phyloP scores from a whole-genome alignment of 2,329 filamentous ascomycete genomes.

The Pseudofabraea citricarpa region DNA sequence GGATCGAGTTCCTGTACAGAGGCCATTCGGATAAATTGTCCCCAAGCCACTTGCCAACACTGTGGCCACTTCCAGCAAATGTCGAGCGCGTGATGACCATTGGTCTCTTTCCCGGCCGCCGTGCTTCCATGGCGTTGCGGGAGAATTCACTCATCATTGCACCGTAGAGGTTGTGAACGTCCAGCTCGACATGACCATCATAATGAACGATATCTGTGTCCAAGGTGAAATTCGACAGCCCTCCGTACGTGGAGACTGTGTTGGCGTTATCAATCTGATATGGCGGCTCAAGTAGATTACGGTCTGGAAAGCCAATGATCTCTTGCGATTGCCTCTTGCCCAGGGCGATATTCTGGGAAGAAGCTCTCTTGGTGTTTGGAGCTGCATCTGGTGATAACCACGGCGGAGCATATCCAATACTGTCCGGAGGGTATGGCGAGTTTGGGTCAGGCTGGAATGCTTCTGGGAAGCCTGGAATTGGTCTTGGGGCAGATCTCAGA shows the following conservation, averaged over 20 bases:
- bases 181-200: constrained; percentile 64
- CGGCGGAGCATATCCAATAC: too few relatives aligned
- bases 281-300: constrained; percentile 59
- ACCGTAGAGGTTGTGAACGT: constrained; percentile 75
- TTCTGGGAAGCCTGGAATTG: constrained; percentile 63
- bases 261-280: constrained; percentile 64
- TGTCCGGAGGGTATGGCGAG: too few relatives aligned
- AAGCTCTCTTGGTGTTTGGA: too few relatives aligned
- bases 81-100: constrained; percentile 73
- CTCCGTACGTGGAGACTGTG: constrained; percentile 42
- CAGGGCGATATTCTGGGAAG: too few relatives aligned
- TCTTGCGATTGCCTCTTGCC: constrained; percentile 32
- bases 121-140: constrained; percentile 58
- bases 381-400: too few relatives aligned
- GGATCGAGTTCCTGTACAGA: constrained; percentile 54
- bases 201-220: constrained; percentile 64
- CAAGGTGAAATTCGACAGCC: constrained; percentile 54
- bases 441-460: constrained; percentile 62
- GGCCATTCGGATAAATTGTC: constrained; percentile 55
- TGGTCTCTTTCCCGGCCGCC: constrained; percentile 60
- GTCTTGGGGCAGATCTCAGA: constrained; percentile 57
- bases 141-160: constrained; percentile 66
- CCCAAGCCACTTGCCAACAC: constrained; percentile 59
- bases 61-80: constrained; percentile 64
- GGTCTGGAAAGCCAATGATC: constrained; percentile 56